These are phyloP conservation scores for Bryoerythrophyllum caledonicum DNA, from an alignment of 225 moss, liverwort and hornwort species.

Conservation along the genomic window DNA sequence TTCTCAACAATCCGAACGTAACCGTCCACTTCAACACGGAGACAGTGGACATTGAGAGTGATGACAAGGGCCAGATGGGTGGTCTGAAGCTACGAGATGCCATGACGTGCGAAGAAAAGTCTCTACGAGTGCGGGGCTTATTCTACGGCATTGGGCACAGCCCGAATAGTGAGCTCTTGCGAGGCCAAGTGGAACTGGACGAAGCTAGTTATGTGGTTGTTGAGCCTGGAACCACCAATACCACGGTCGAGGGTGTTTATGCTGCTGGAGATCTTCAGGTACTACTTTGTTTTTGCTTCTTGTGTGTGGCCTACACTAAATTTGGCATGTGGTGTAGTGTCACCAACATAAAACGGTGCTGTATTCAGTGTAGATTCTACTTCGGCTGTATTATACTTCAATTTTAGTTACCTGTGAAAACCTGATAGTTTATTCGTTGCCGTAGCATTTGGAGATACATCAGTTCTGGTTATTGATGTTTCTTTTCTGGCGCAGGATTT, in stretches of 20 bases:
- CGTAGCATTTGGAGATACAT: not conserved
- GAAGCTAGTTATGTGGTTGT: conserved; percentile 87
- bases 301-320: not conserved
- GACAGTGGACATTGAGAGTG: conserved; percentile 71
- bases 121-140: conserved; percentile 70
- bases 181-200: conserved; percentile 90
- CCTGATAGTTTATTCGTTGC: not conserved
- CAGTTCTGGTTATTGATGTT: not conserved
- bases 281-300: not conserved
- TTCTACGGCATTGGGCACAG: conserved; percentile 96
- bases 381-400: not conserved
- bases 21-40: conserved; percentile 94
- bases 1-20: conserved; percentile 86
- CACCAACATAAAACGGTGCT: too few relatives aligned
- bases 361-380: not conserved
- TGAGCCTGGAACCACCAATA: conserved; percentile 77
- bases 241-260: conserved; percentile 87
- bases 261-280: conserved; percentile 99
- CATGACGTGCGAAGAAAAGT: conserved; percentile 44
- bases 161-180: conserved; percentile 82
- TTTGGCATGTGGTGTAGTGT: too few relatives aligned
- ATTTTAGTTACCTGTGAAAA: not conserved
- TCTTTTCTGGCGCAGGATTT: conserved; percentile 62
- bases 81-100: conserved; percentile 64
- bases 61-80: conserved; percentile 82